Percentiles rank a stretch among this genome's conserved stretches.
These are phyloP conservation scores for Leccinum incarnatum DNA, from an alignment of 768 basidiomycete genomes.

Conservation along the genomic window DNA sequence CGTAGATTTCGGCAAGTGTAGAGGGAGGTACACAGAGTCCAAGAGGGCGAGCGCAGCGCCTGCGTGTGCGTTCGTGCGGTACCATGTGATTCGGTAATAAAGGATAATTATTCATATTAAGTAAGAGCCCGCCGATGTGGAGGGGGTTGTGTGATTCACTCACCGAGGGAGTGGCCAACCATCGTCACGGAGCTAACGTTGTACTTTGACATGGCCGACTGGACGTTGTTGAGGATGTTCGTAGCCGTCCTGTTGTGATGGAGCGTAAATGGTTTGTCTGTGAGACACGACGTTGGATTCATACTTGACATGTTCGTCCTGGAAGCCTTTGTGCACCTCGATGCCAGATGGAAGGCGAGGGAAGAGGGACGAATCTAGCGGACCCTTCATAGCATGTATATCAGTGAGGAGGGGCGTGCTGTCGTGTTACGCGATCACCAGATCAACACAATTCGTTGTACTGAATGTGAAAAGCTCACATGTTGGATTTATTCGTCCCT, in stretches of 20 bases:
- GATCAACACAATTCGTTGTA: constrained; percentile 15
- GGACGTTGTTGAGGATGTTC: constrained; percentile 40
- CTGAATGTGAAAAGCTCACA: constrained; percentile 33
- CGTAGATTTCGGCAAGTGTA: constrained; percentile 30
- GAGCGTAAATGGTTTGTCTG: neutral
- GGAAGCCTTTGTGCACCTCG: constrained; percentile 46
- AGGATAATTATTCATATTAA: neutral
- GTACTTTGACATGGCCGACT: constrained; percentile 36
- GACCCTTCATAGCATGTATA: constrained; percentile 28
- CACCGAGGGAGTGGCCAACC: constrained; percentile 44
- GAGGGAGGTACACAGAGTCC: constrained; percentile 36
- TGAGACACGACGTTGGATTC: constrained; percentile 3
- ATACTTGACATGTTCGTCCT: constrained; percentile 41
- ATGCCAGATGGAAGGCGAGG: constrained; percentile 41
- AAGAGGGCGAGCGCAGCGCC: constrained; percentile 35
- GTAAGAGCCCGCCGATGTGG: neutral
- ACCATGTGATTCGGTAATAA: neutral
- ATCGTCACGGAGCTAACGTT: constrained; percentile 37
- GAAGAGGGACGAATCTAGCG: constrained; percentile 42
- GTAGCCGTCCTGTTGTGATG: constrained; percentile 42
- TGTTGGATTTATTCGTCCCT: constrained; percentile 24
- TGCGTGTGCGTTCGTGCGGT: neutral
- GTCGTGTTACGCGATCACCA: neutral
- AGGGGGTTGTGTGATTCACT: constrained; percentile 2
- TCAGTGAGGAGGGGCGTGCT: constrained; percentile 42